Base-by-base conservation (phyloP, 306 rosid species). In the Sicyos edulis region DNA sequence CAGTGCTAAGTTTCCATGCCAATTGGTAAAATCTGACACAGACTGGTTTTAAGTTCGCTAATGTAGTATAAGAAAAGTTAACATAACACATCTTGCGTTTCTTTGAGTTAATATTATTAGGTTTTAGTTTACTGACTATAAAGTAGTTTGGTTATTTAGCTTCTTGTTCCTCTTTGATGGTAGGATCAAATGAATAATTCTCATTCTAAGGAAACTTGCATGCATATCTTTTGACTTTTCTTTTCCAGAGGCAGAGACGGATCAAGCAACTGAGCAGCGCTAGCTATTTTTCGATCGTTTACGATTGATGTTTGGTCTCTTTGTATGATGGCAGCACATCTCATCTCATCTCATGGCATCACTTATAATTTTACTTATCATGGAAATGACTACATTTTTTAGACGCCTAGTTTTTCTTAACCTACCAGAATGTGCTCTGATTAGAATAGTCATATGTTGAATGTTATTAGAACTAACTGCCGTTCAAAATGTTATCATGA, bases 21-120 rank as follows among this genome's bases (percentile, higher is more conserved):
- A 11, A 74, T 47, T 51, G 24, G 51, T 52, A 10, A 60, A 4
- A 62, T 12, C 52, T 49, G 16, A n/a, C 34, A 24, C 34, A 54
- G 2, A 42, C 24, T 7, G 45, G 22, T 61, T 76, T 76, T 77
- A 67, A 42, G 44, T 15, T 71, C 54, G 92, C 62, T 50, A 4
- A 71, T 62, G 78, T 71, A 26, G 44, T 40, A 49, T 50, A 50
- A 69, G 58, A 15, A 26, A 34, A 22, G 21, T 50, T 10, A 45
- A 45, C 15, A 3, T 26, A 26, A 26, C 29, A 26, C 42, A 14
- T 22, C 58, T 49, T 69, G 44, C 45, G 24, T 24, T 69, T 24
- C 21, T 69, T 68, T 15, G 22, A 47, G 24, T 69, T 49, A 8
- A 12, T 24, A 22, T 14, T 21, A 69, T 14, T 26, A 69, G 45